Conservation (phyloP, 352 stramenopile genomes). For the Globisporangium nunn region DNA sequence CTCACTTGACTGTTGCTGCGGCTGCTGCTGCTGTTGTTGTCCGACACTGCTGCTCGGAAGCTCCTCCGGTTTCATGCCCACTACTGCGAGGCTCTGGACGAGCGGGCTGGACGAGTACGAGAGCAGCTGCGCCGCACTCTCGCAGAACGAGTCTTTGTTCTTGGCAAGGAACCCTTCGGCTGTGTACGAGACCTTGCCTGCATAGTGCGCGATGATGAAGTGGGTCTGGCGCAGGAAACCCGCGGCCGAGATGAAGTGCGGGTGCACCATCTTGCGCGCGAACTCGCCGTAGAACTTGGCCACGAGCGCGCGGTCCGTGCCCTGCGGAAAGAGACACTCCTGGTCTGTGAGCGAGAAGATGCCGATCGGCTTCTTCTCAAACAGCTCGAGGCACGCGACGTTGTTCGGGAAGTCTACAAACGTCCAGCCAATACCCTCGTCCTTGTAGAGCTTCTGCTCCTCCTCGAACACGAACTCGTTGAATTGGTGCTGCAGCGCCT, state of each 20-base stretch:
- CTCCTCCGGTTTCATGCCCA: neutral
- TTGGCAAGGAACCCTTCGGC: constrained; percentile 83
- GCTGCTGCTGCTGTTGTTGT: neutral
- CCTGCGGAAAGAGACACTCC: constrained; percentile 76
- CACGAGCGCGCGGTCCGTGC: constrained; percentile 63
- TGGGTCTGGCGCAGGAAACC: constrained; percentile 49
- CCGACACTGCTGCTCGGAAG: neutral
- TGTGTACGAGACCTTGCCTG: constrained; percentile 73
- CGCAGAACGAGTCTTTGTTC: constrained; percentile 87
- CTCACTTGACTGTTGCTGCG: neutral
- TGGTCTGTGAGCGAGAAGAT: constrained; percentile 82
- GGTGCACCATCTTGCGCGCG: constrained; percentile 43
- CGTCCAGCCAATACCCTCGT: constrained; percentile 68
- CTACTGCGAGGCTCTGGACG: constrained; percentile 42
- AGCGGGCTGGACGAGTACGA: constrained; percentile 50
- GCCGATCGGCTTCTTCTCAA: constrained; percentile 68
- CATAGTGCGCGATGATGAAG: constrained; percentile 86
- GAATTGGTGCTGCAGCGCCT: constrained; percentile 85
- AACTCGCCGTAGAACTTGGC: constrained; percentile 76
- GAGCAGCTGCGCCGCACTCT: constrained; percentile 52
- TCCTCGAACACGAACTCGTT: constrained; percentile 91
- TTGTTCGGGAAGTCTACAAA: constrained; percentile 84
- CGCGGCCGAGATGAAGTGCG: constrained; percentile 44
- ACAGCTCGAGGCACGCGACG: constrained; percentile 63
- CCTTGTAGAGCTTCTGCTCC: constrained; percentile 69